Evolutionary conservation across 306 rosid genomes (phyloP), one percentile per base, ranked within the genome.

Genomic region (Vigna hirtella): DNA sequence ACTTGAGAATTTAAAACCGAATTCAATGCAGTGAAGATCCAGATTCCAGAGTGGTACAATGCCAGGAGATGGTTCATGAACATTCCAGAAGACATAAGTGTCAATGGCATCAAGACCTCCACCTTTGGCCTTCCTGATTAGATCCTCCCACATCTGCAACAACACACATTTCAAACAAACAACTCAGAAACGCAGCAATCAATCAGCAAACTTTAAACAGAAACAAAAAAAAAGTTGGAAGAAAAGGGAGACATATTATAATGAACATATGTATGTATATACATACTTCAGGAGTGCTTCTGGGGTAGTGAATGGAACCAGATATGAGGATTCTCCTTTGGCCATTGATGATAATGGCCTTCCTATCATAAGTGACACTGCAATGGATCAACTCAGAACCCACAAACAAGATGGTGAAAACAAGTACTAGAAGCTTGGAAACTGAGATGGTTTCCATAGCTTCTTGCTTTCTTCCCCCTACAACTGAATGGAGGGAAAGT

Each of bases 271-370:
- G 6, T 0, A n/a, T 79, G 90, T 97, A 20, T 11, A 64, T n/a
- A 15, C 2, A n/a, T 81, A 92, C 98, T 65, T 92, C 92, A 42
- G 97, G 98, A 9, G 97, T 84, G 85, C 98, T 95, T 88, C 98
- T 88, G 67, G 98, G 97, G 78, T 95, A 95, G 82, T 92, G 98
- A 86, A 95, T 95, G 83, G 99, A 95, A 43, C 99, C 99, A 22
- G 99, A 95, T 45, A 95, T 87, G 79, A 95, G 96, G 47, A 95
- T 84, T 85, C 87, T 93, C 62, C 99, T 81, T 70, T 81, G 91
- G 85, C 99, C 99, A 85, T 95, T 88, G 89, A 95, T 91, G 86
- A 93, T n/a, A 52, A 95, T 89, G 79, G 99, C 96, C 67, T 91
- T 95, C 75, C 52, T 93, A 72, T 95, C 99, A 77, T 95, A 95